phyloP scores from a whole-genome alignment of 2,329 filamentous ascomycete genomes.

The Chaetomium olivaceum region DNA sequence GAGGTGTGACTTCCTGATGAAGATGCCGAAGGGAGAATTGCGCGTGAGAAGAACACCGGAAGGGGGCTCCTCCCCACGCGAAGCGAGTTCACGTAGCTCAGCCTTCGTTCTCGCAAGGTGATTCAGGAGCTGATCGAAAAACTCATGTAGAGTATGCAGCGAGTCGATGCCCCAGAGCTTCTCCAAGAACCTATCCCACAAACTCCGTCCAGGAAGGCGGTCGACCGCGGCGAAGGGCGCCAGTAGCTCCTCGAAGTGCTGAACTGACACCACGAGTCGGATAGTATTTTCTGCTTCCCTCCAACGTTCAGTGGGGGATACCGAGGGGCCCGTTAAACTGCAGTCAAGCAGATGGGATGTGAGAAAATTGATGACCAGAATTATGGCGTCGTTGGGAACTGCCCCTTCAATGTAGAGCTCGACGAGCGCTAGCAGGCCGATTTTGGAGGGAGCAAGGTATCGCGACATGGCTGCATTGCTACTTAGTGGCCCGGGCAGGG shows the following conservation, averaged over 20 bases:
- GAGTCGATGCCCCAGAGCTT: constrained; percentile 83
- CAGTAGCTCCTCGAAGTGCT: constrained; percentile 62
- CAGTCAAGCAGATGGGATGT: constrained; percentile 50
- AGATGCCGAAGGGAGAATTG: constrained; percentile 78
- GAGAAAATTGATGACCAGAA: constrained; percentile 45
- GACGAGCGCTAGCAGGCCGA: constrained; percentile 77
- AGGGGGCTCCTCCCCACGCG: constrained; percentile 52
- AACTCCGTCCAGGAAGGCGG: constrained; percentile 69
- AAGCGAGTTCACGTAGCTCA: constrained; percentile 57
- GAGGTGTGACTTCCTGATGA: constrained; percentile 72
- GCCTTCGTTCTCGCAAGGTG: constrained; percentile 64
- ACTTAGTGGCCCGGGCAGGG: background rate
- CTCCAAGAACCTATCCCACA: constrained; percentile 85
- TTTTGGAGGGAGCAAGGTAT: constrained; percentile 85
- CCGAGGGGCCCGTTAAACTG: constrained; percentile 35
- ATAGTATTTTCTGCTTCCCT: constrained; percentile 52
- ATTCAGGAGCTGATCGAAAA: constrained; percentile 63
- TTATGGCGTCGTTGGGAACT: constrained; percentile 44
- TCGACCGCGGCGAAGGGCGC: constrained; percentile 52
- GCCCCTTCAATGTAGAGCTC: constrained; percentile 76
- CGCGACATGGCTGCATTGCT: constrained; percentile 61
- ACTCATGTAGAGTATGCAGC: constrained; percentile 74
- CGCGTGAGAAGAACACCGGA: constrained; percentile 63
- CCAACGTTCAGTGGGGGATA: constrained; percentile 44
- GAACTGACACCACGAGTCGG: constrained; percentile 55